Conservation (phyloP, 345 rosid species). For the Salix arbutifolia region DNA sequence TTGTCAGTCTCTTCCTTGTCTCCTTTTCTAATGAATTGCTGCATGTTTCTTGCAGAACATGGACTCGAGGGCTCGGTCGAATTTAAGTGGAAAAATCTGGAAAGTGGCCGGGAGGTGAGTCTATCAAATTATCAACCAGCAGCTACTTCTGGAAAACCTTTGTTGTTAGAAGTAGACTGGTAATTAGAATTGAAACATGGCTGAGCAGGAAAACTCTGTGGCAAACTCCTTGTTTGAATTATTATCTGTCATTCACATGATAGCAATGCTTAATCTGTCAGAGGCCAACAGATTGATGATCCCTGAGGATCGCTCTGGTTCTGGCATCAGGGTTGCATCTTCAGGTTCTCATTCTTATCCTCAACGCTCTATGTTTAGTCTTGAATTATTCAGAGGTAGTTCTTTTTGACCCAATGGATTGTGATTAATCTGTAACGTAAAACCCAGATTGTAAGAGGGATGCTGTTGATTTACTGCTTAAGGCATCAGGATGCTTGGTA, state of each 20-base stretch:
- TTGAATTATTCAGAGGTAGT: too few relatives aligned
- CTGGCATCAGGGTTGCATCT: conserved; percentile 55
- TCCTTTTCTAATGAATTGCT: neutral
- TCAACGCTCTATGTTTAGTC: neutral
- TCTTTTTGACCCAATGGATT: too few relatives aligned
- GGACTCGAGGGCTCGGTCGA: conserved; percentile 60
- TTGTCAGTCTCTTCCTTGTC: neutral
- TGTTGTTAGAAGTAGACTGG: neutral
- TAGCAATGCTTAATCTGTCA: conserved; percentile 65
- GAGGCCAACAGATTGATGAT: conserved; percentile 74
- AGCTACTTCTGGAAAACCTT: too few relatives aligned
- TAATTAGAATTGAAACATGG: conserved; percentile 16
- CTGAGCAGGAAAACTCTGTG: conserved; percentile 47
- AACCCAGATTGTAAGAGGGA: conserved; percentile 65
- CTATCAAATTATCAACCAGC: conserved; percentile 2
- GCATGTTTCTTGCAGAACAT: conserved; percentile 35
- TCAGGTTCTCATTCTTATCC: conserved; percentile 43
- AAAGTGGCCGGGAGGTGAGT: conserved; percentile 54
- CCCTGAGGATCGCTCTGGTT: conserved; percentile 61
- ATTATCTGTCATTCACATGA: conserved; percentile 63
- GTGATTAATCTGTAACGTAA: neutral
- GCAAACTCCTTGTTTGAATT: conserved; percentile 71
- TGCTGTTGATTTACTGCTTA: conserved; percentile 74
- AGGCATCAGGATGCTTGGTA: conserved; percentile 86
- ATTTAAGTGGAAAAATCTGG: conserved; percentile 68